phyloP scores from a whole-genome alignment of 345 rosid species.

The Gossypium raimondii region DNA sequence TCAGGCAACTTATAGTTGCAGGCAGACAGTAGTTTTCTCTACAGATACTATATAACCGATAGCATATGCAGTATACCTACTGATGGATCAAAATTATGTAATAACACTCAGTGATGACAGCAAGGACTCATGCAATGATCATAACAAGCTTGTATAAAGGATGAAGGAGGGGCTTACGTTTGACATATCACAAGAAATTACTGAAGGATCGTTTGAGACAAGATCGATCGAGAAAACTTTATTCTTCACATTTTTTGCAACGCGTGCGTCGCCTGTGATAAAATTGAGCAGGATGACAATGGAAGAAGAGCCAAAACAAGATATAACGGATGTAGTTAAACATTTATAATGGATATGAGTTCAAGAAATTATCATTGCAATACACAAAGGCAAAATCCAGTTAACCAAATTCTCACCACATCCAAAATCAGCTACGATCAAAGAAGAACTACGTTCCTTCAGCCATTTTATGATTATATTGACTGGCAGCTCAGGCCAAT shows the following conservation, averaged over 20 bases:
- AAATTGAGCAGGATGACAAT: slow-evolving; percentile 11
- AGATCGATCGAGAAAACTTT: slow-evolving; percentile 94
- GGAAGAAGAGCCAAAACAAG: neutral
- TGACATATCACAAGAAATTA: slow-evolving; percentile 88
- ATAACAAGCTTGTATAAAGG: neutral
- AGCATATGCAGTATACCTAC: neutral
- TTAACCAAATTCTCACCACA: slow-evolving; percentile 60
- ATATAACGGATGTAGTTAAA: neutral
- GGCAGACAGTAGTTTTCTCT: neutral
- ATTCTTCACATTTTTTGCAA: slow-evolving; percentile 79
- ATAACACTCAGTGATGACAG: neutral
- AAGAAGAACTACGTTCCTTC: slow-evolving; percentile 50
- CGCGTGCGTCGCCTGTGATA: slow-evolving; percentile 74
- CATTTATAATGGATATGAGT: neutral
- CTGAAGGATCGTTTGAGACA: slow-evolving; percentile 71
- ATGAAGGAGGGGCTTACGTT: slow-evolving; percentile 37
- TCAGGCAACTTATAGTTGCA: neutral
- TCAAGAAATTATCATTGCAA: slow-evolving; percentile 1
- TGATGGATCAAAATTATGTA: neutral
- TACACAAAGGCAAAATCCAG: neutral
- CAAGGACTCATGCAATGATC: neutral
- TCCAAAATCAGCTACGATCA: slow-evolving; percentile 96
- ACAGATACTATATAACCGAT: neutral
- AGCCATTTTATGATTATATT: slow-evolving; percentile 71
- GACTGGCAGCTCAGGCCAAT: slow-evolving; percentile 93